phyloP scores from a whole-genome alignment of 768 basidiomycete genomes.

The Favolaschia claudopus region DNA sequence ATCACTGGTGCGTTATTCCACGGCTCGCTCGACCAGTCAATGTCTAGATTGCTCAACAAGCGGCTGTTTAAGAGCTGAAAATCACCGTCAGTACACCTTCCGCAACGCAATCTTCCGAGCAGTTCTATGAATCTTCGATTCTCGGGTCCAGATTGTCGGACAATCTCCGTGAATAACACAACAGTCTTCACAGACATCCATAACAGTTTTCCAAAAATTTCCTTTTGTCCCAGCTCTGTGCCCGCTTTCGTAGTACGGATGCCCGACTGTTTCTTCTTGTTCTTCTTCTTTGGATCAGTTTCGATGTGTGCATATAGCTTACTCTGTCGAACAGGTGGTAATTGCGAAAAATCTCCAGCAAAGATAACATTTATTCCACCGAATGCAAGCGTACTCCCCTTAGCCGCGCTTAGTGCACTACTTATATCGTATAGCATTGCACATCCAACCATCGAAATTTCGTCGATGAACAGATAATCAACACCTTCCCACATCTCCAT shows the following conservation, averaged over 20 bases:
- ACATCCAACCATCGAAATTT: slow-evolving; percentile 51
- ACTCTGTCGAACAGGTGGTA: slow-evolving; percentile 44
- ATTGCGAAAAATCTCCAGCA: slow-evolving; percentile 51
- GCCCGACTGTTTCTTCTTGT: no score
- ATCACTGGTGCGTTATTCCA: slow-evolving; percentile 31
- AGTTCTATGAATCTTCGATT: neutral
- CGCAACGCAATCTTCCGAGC: neutral
- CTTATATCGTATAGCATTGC: slow-evolving; percentile 39
- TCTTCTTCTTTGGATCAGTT: no score
- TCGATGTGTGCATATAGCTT: neutral
- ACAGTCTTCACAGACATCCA: slow-evolving; percentile 16
- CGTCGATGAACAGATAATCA: no score
- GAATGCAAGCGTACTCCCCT: slow-evolving; percentile 38
- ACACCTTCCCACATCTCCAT: no score
- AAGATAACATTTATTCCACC: slow-evolving; percentile 51
- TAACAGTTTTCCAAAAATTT: slow-evolving; percentile 11
- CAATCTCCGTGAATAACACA: slow-evolving; percentile 5
- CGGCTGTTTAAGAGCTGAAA: slow-evolving; percentile 18
- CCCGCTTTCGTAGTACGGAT: neutral
- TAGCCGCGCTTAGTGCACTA: slow-evolving; percentile 41
- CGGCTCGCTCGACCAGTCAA: neutral
- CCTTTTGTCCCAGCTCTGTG: neutral
- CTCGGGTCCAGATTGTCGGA: slow-evolving; percentile 7
- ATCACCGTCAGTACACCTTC: slow-evolving; percentile 28
- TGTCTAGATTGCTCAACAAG: neutral